phyloP scores from a whole-genome alignment of 306 rosid genomes.

The Mimosa bimucronata region DNA sequence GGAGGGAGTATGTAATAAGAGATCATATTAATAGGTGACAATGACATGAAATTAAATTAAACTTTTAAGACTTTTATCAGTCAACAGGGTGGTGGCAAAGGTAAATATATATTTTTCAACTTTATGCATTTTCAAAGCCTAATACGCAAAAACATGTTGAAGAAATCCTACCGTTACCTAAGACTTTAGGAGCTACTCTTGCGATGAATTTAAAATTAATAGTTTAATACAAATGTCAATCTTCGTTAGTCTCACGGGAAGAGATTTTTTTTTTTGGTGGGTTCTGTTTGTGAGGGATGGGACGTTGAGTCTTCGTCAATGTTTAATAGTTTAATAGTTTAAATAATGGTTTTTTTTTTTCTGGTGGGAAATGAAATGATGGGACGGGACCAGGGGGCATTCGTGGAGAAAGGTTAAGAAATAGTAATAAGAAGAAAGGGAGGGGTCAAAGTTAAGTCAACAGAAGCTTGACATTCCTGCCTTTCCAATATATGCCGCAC shows the following conservation, averaged over 20 bases:
- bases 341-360: background rate
- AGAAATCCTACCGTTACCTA: background rate
- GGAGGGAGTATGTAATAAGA: no score
- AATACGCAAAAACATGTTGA: background rate
- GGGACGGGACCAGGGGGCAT: background rate
- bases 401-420: conserved; percentile 5
- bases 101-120: no score
- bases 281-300: background rate
- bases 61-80: no score
- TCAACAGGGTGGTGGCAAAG: no score
- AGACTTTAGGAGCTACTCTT: background rate
- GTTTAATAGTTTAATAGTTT: background rate
- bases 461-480: conserved; percentile 1
- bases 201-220: no score
- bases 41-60: background rate
- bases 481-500: background rate
- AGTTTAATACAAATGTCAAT: background rate
- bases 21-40: background rate
- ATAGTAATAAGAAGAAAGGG: background rate
- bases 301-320: background rate
- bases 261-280: background rate
- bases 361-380: background rate
- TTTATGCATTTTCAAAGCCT: no score
- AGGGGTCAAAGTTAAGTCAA: conserved; percentile 35
- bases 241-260: background rate